Base-by-base conservation (phyloP, 2,329 filamentous ascomycete species). In the Beauveria brongniartii region DNA sequence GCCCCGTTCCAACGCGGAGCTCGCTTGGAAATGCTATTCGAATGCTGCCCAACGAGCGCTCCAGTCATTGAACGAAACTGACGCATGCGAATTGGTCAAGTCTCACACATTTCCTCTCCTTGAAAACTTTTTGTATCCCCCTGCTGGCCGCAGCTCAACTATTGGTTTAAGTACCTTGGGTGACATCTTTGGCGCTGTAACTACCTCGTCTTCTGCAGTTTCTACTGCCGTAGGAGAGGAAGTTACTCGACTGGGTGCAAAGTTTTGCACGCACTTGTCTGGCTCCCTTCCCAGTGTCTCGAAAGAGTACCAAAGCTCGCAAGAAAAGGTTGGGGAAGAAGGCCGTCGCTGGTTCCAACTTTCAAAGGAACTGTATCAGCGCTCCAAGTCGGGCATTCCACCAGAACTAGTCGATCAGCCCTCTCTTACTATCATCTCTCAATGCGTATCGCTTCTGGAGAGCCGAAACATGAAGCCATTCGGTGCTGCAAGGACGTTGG, bases 251-350 rank as follows among this genome's bases (percentile, higher is more conserved):
- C 73, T 91, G n/a, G 82, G 84, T 0, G 75, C 82, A 1, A 71
- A 79, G 0, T 74, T 96, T n/a, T 77, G 87, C 28, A 78, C 84
- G 37, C 80, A 82, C 43, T 85, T 96, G 61, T 86, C 86, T 59
- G 83, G 84, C 6, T 95, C 91, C 0, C 80, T 90, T 5, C 91
- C 92, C 1, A 91, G 93, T 69, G 86, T 93, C 61, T 92, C 91
- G 0, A 88, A 88, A 64, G 89, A 91, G 20, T 90, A 90, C 66
- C 80, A 83, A 28, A 79, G 80, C 47, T 95, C 91, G 0, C 91
- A 96, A 70, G 80, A 84, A 55, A 77, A 78, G 46, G 80, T 96
- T 28, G 82, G 84, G 10, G 79, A 85, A 7, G 82, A 89, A 67
- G 86, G 87, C 0, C 77, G 80, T 51, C 85, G 89, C 0, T 91